Evolutionary conservation across 306 rosid species (phyloP), one percentile per base, ranked within the genome.

Genomic region (Alnus glutinosa): DNA sequence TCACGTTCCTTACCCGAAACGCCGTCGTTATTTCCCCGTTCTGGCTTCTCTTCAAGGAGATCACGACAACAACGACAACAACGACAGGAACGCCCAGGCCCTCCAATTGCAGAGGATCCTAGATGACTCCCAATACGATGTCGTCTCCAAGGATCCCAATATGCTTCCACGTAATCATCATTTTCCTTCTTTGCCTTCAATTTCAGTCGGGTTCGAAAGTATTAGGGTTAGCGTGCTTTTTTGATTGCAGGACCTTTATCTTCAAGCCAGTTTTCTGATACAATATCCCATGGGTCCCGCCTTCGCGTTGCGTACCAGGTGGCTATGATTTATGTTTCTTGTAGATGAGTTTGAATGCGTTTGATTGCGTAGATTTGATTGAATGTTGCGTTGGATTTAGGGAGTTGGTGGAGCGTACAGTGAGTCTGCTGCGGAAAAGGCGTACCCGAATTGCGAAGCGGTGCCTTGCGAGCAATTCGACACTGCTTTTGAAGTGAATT

Each of bases 251-350:
- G 92, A 69, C 98, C 99, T 80, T 79, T 94, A 54, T 83, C 97
- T 10, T 89, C 97, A 51, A 79, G 82, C 71, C 87, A 85, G 12
- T 46, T 83, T 59, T 79, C 93, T 63, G 49, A 37, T 78, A 73
- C 92, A n/a, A 90, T 83, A 36, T 71, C 95, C 12, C 90, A 89
- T 72, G 87, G 89, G 67, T 80, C 97, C 16, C 89, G 86, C 3
- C 90, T 95, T 79, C 97, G 98, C 46, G 99, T 95, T 55, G 99
- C 94, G 1, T 93, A 93, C 75, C 99, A 95, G 97, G 99, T 91
- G 68, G 28, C 62, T 79, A 15, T 62, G 3, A 28, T 58, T 11
- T 49, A 2, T 46, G 18, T 55, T 2, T 14, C 34, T 15, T 39
- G 11, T 36, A 12, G 59, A 61, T 63, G 73, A 9, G 19, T 70